Evolutionary conservation across 805 yeast species (phyloP).

Genomic region (Debaryomyces hansenii): DNA sequence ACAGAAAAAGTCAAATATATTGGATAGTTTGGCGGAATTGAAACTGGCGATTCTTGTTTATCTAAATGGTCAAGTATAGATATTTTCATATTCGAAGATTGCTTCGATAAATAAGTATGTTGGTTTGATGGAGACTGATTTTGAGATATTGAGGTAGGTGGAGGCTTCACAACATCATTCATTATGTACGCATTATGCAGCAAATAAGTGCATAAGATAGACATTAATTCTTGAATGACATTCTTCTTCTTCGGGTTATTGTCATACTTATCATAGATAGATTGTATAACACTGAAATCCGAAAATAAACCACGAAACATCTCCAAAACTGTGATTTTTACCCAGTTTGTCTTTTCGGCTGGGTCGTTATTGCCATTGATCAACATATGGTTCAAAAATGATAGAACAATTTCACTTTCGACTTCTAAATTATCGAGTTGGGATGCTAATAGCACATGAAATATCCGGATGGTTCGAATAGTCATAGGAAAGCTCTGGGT

Average conservation of each 20-base stretch:
- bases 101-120: constrained; percentile 31
- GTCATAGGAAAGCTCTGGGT: constrained; percentile 63
- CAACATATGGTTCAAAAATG: constrained; percentile 72
- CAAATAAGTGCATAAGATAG: constrained; percentile 23
- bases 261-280: constrained; percentile 66
- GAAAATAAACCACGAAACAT: constrained; percentile 59
- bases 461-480: constrained; percentile 73
- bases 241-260: constrained; percentile 51
- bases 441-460: constrained; percentile 55
- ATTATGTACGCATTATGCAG: constrained; percentile 17
- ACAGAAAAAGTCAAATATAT: constrained; percentile 56
- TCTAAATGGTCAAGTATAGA: constrained; percentile 76
- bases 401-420: constrained; percentile 80
- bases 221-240: constrained; percentile 57
- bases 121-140: constrained; percentile 11
- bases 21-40: constrained; percentile 58
- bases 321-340: constrained; percentile 70
- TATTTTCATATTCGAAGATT: constrained; percentile 48
- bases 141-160: constrained; percentile 9
- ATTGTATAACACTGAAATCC: constrained; percentile 52
- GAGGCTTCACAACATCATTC: constrained; percentile 17
- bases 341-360: constrained; percentile 51
- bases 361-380: constrained; percentile 48
- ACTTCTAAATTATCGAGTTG: constrained; percentile 63
- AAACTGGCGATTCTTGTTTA: constrained; percentile 71